Percentiles rank a stretch among this genome's conserved stretches.
Conservation (phyloP, 2,329 filamentous ascomycete species). For the Penicillium olsonii region DNA sequence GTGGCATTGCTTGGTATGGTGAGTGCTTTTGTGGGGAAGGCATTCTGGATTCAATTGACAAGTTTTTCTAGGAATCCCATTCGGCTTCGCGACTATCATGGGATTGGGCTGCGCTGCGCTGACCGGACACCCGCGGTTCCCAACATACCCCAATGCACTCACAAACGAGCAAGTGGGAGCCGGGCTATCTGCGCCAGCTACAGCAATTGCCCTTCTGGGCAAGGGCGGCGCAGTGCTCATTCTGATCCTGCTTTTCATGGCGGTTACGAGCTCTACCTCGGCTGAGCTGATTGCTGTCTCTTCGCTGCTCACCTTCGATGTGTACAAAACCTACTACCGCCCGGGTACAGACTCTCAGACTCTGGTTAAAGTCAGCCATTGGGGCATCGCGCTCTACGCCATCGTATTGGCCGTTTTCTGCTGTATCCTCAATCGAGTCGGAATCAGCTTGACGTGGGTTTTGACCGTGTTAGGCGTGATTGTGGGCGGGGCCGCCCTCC, state of each 20-base stretch:
- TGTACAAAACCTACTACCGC: conserved; percentile 54
- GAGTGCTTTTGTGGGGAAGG: too few species aligned
- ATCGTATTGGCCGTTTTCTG: conserved; percentile 46
- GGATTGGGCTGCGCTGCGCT: conserved; percentile 49
- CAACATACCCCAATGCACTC: conserved; percentile 50
- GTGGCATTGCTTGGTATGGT: conserved; percentile 40
- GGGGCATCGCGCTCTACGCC: conserved; percentile 52
- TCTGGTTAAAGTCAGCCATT: conserved; percentile 53
- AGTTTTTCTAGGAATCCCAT: conserved; percentile 46
- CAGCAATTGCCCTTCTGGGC: conserved; percentile 38
- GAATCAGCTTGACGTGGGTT: conserved; percentile 43
- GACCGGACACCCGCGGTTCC: conserved; percentile 50
- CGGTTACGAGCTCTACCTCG: conserved; percentile 48
- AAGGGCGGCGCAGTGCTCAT: conserved; percentile 38
- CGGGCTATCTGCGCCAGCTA: conserved; percentile 38
- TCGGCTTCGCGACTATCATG: conserved; percentile 53
- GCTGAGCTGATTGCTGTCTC: conserved; percentile 55
- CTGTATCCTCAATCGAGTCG: conserved; percentile 39
- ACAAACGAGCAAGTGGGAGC: conserved; percentile 32
- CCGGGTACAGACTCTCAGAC: conserved; percentile 46
- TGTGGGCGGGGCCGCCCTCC: conserved; percentile 42
- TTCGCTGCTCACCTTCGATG: conserved; percentile 55
- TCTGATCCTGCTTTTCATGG: conserved; percentile 42
- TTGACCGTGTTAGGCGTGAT: conserved; percentile 44
- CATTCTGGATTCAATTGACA: not conserved